Base-by-base conservation (phyloP, 805 yeast genomes). In the Myxozyma vanderwaltii region DNA sequence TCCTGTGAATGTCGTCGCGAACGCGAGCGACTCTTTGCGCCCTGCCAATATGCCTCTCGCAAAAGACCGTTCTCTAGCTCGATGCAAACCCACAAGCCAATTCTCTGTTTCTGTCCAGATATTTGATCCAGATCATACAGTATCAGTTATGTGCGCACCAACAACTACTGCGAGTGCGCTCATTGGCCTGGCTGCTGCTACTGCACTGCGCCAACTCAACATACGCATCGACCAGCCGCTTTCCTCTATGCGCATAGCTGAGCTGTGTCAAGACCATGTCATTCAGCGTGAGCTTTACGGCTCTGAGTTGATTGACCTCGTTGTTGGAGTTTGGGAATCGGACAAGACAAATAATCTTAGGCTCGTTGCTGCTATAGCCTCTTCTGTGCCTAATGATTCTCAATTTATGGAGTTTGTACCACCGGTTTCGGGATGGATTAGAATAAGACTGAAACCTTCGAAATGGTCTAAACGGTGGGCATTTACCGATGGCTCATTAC, bases 161-260 rank as follows among this genome's bases (percentile, higher is more conserved):
- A 39, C 48, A 19, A 55, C 52, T 12, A 55, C 63, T 4, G 54
- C 57, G 4, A 29, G 54, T 10, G 52, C 59, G 36, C 33, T 59
- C n/a, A 51, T 59, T 29, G 46, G 45, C 3, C 31, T 51, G 6
- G 56, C 44, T 8, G 26, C 38, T 13, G 12, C 45, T 3, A 31
- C 45, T 4, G 51, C 45, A 4, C 62, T 29, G 19, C 50, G 52
- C 23, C 58, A 44, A 23, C 43, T 7, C 8, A 45, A 4, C 21
- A 27, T 33, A 31, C 45, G 23, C 27, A 33, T 27, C 23, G 27
- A n/a, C 40, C 54, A 23, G 26, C 36, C 51, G 21, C 36, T 35
- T 48, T 38, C 48, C 8, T 26, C 46, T 24, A 31, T 58, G 43
- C 71, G 69, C 59, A 59, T 63, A 67, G 67, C 50, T 46, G 66